phyloP scores from a whole-genome alignment of 2,329 filamentous ascomycete genomes.

The Neoscytalidium dimidiatum region DNA sequence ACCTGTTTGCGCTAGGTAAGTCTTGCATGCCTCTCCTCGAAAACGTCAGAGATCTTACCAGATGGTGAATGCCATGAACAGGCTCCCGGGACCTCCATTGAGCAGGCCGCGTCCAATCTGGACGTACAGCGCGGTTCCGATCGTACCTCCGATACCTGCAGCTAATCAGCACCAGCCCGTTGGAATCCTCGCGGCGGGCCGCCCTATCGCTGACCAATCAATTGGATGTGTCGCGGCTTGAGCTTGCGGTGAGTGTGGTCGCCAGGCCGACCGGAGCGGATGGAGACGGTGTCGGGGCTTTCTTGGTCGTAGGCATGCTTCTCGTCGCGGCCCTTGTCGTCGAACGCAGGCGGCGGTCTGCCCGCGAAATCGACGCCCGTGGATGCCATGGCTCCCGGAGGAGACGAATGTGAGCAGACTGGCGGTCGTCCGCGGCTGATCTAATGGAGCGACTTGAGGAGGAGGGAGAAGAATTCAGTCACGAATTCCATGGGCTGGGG shows the following conservation, averaged over 20 bases:
- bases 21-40: no score
- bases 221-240: constrained; percentile 49
- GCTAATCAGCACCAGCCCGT: neutral
- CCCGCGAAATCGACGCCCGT: constrained; percentile 31
- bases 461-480: constrained; percentile 36
- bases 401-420: neutral
- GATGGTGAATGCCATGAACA: constrained; percentile 49
- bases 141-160: constrained; percentile 43
- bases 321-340: constrained; percentile 29
- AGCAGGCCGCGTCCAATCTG: constrained; percentile 49
- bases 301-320: constrained; percentile 29
- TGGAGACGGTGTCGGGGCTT: constrained; percentile 18
- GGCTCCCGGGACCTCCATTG: constrained; percentile 49
- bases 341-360: constrained; percentile 22
- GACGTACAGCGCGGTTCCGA: constrained; percentile 51
- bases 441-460: constrained; percentile 36
- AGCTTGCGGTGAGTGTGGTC: constrained; percentile 48
- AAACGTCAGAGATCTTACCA: constrained; percentile 39
- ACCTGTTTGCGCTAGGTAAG: constrained; percentile 31
- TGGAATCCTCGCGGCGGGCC: neutral
- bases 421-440: neutral
- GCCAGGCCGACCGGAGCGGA: constrained; percentile 20
- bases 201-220: constrained; percentile 38
- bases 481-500: constrained; percentile 35
- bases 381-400: constrained; percentile 34